A percentile compares a stretch with the other conserved stretches of the same genome.
phyloP scores from a whole-genome alignment of 352 stramenopile genomes.

The Globisporangium sylvaticum region DNA sequence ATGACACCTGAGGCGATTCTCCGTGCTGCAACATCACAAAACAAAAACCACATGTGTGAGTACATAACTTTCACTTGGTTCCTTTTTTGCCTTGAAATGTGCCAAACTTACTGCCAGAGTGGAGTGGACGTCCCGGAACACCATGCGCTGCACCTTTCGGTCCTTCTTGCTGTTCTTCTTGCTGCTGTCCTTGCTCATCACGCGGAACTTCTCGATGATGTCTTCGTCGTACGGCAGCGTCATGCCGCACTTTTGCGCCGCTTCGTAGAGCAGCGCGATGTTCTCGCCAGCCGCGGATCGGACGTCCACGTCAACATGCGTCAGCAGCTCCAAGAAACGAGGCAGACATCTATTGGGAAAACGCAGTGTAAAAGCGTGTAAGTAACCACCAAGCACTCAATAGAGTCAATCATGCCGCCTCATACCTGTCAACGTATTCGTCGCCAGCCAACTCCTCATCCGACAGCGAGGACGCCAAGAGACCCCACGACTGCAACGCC shows the following conservation, averaged over 20 bases:
- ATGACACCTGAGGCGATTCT: constrained; percentile 75
- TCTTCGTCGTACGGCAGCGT: constrained; percentile 56
- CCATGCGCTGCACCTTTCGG: constrained; percentile 76
- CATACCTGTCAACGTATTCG: constrained; percentile 58
- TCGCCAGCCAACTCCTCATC: constrained; percentile 51
- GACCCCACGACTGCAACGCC: constrained; percentile 70
- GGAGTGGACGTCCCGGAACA: constrained; percentile 82
- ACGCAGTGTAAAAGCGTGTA: background rate
- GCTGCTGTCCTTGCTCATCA: constrained; percentile 86
- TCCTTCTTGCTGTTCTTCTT: constrained; percentile 91
- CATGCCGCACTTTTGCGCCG: constrained; percentile 39
- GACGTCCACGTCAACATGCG: constrained; percentile 80
- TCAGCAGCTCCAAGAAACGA: constrained; percentile 62
- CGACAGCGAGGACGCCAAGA: constrained; percentile 57
- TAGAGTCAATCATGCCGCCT: background rate
- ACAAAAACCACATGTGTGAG: background rate
- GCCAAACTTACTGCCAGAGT: constrained; percentile 55
- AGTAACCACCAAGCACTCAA: background rate
- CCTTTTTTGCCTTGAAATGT: background rate
- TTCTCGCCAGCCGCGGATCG: constrained; percentile 80
- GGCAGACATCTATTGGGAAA: constrained; percentile 45
- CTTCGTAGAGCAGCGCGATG: constrained; percentile 81
- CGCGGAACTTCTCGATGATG: constrained; percentile 62
- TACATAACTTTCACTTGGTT: background rate
- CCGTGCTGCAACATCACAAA: constrained; percentile 39